A percentile compares a stretch with the other conserved stretches of the same genome.
Evolutionary conservation across 371 early-diverging fungal species (phyloP).

Genomic region (Smittium culicis): DNA sequence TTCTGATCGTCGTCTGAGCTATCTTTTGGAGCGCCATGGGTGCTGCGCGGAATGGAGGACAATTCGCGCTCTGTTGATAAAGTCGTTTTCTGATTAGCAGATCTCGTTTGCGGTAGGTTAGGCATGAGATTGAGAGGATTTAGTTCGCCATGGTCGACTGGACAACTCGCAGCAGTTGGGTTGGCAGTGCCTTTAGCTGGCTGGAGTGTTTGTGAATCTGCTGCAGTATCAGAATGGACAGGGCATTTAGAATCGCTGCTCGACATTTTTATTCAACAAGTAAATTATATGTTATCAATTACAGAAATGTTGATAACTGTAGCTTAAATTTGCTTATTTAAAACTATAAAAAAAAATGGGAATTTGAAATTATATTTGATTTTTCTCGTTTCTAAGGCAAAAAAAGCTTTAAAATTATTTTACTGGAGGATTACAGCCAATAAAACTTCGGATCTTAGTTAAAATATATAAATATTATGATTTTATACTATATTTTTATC

Average conservation of each 20-base stretch:
- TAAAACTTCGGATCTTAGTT: too few species aligned
- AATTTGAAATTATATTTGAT: too few species aligned
- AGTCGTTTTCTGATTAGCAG: slow-evolving; percentile 45
- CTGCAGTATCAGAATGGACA: slow-evolving; percentile 15
- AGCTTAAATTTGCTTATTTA: too few species aligned
- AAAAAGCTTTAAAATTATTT: too few species aligned
- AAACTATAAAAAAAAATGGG: too few species aligned
- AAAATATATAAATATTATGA: too few species aligned
- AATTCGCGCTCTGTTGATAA: slow-evolving; percentile 53
- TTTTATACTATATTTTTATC: too few species aligned
- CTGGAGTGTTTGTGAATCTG: background rate
- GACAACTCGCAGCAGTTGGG: background rate
- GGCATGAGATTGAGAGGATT: slow-evolving; percentile 84
- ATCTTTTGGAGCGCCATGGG: slow-evolving; percentile 9
- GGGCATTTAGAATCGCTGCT: slow-evolving; percentile 17
- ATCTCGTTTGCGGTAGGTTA: slow-evolving; percentile 45
- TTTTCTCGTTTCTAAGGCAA: too few species aligned
- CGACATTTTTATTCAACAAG: too few species aligned
- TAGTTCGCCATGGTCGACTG: slow-evolving; percentile 12
- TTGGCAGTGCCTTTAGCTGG: background rate
- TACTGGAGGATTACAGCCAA: too few species aligned
- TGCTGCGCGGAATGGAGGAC: slow-evolving; percentile 40
- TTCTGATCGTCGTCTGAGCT: background rate
- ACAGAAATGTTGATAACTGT: too few species aligned
- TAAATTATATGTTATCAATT: too few species aligned